Conservation (phyloP, 805 yeast genomes). For the Yarrowia keelungensis region DNA sequence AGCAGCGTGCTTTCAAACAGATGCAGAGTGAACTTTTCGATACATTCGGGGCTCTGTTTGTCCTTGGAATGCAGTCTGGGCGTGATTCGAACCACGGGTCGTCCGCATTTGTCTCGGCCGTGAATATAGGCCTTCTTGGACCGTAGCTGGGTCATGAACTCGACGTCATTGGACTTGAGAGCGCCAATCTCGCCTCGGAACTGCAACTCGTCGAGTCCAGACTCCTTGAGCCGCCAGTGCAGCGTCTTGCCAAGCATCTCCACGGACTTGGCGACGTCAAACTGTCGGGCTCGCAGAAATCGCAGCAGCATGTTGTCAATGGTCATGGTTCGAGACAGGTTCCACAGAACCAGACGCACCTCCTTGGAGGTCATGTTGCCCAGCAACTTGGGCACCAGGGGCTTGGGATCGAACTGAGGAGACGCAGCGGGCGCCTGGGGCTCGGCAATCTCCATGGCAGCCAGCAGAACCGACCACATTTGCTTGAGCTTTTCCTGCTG, state of each 20-base stretch:
- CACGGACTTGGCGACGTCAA: conserved; percentile 78
- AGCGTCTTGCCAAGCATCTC: conserved; percentile 88
- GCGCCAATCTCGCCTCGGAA: conserved; percentile 64
- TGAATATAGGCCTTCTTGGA: conserved; percentile 93
- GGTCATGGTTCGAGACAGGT: conserved; percentile 55
- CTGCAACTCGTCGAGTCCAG: conserved; percentile 80
- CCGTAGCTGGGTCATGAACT: conserved; percentile 92
- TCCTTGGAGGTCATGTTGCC: conserved; percentile 39
- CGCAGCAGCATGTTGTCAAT: conserved; percentile 78
- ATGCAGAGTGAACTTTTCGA: conserved; percentile 67
- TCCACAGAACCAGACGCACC: conserved; percentile 31
- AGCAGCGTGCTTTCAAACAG: conserved; percentile 70
- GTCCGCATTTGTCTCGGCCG: conserved; percentile 94
- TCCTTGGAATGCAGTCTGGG: conserved; percentile 61
- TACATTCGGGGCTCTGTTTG: conserved; percentile 64
- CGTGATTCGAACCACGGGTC: conserved; percentile 81
- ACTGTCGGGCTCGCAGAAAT: conserved; percentile 93
- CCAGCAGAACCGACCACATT: conserved; percentile 37
- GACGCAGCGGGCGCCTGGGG: conserved; percentile 16
- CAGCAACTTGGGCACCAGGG: conserved; percentile 1
- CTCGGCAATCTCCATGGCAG: conserved; percentile 27
- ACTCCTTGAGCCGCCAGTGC: conserved; percentile 83
- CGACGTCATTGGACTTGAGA: conserved; percentile 72
- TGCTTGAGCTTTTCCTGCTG: conserved; percentile 37
- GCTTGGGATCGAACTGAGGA: conserved; percentile 36